Base-by-base conservation (phyloP, 192 early-diverging fungal species). In the Linnemannia hyalina region DNA sequence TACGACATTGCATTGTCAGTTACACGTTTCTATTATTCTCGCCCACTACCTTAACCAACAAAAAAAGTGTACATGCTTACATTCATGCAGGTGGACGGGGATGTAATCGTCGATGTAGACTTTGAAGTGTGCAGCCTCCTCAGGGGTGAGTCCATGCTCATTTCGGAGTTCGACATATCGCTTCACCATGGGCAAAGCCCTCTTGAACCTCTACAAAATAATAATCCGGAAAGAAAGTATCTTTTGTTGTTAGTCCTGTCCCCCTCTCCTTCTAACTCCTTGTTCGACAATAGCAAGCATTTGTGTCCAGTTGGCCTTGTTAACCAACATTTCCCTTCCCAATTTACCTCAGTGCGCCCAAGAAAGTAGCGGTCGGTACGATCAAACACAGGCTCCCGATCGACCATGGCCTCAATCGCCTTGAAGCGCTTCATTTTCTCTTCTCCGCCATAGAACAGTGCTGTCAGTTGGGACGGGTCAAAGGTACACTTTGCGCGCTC, bases 41-140 rank as follows among this genome's bases (percentile, higher is more conserved):
- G 18, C 49, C 5, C 5, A 20, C 5, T 3, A 13, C 13, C 13
- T 52, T 57, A 2, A 63, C 18, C 7, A 44, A 60, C 38, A 76
- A 76, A n/a, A n/a, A 35, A 47, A 29, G 35, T 3, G 4, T 2
- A 35, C 36, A 32, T 16, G 16, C 75, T 69, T 81, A 81, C 84
- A 86, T 52, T 86, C 84, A 38, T 86, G 84, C 60, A 86, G 80
- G 16, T 86, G 84, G 4, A 86, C 89, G 16, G 91, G 88, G 46
- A 90, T 89, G 20, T 90, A 91, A 42, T 92, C 91, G 69, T 92
- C 91, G 26, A 92, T 78, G 46, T 91, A 85, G 75, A 83, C 47
- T 38, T 89, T 91, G 70, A 84, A 82, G 68, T 86, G 76, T 23
- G 81, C 80, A 2, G 80, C 55, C 73, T 87, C 88, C 16, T 89